phyloP scores from a whole-genome alignment of 805 yeast species.

The Jamesozyma jinghongensis region DNA sequence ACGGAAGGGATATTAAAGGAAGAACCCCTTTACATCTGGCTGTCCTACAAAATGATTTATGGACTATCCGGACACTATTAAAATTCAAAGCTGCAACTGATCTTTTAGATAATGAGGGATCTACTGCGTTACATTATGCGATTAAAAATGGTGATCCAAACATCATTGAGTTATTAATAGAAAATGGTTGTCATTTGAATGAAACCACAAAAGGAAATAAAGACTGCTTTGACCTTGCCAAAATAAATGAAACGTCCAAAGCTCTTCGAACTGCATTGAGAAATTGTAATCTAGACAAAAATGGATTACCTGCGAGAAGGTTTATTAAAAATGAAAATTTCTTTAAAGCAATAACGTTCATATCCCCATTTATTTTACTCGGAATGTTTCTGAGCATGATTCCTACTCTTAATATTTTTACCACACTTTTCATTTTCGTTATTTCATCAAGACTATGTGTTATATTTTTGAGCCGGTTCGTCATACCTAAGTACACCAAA shows the following conservation, averaged over 20 bases:
- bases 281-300: neutral
- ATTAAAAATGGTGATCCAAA: conserved; percentile 56
- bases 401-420: neutral
- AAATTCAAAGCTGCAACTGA: conserved; percentile 61
- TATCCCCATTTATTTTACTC: neutral
- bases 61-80: conserved; percentile 59
- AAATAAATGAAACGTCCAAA: conserved; percentile 55
- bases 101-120: conserved; percentile 52
- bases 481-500: conserved; percentile 35
- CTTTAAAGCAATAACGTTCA: neutral
- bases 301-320: neutral
- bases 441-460: neutral
- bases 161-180: conserved; percentile 48
- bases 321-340: neutral
- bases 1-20: conserved; percentile 55
- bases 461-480: conserved; percentile 27
- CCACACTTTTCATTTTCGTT: neutral
- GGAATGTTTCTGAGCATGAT: too few relatives aligned
- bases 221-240: conserved; percentile 51
- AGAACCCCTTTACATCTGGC: conserved; percentile 89
- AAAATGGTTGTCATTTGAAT: conserved; percentile 50
- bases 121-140: conserved; percentile 78
- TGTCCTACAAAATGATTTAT: conserved; percentile 80
- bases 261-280: conserved; percentile 12
- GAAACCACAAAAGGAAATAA: conserved; percentile 47